Percentiles rank a stretch among this genome's conserved stretches.
Conservation (phyloP, 306 rosid genomes). For the Quercus wislizeni region DNA sequence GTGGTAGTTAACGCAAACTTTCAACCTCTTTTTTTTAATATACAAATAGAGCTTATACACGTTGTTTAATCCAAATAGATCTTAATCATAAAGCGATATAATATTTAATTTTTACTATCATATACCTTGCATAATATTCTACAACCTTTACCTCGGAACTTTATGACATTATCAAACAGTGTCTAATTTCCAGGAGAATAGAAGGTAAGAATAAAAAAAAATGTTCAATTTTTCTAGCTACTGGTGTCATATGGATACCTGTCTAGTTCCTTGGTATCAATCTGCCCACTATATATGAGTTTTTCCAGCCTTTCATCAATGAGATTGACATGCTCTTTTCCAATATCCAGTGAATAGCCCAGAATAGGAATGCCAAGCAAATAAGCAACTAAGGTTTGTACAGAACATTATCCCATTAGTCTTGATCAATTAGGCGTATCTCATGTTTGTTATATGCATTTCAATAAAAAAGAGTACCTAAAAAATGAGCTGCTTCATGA, state of each 20-base stretch:
- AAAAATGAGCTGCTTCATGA: conserved; percentile 95
- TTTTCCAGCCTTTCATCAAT: conserved; percentile 80
- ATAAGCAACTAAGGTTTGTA: conserved; percentile 50
- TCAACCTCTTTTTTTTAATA: neutral
- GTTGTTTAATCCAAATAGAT: too few species aligned
- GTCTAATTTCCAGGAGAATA: neutral
- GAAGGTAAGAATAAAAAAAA: neutral
- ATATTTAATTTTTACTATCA: neutral
- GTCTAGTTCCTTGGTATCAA: conserved; percentile 85
- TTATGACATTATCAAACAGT: neutral
- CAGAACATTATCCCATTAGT: neutral
- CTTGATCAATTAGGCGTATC: neutral
- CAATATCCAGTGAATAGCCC: conserved; percentile 85
- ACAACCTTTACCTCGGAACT: neutral
- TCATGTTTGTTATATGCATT: conserved; percentile 5
- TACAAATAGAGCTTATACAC: neutral
- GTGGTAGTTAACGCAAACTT: neutral
- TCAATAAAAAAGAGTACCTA: conserved; percentile 39
- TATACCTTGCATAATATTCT: neutral
- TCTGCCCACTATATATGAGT: conserved; percentile 82
- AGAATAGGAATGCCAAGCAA: conserved; percentile 85
- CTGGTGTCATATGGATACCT: conserved; percentile 33
- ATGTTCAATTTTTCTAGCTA: neutral
- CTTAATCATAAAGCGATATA: neutral
- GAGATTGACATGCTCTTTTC: conserved; percentile 96